phyloP scores from a whole-genome alignment of 768 basidiomycete species.

The Dacryopinax primogenitus region DNA sequence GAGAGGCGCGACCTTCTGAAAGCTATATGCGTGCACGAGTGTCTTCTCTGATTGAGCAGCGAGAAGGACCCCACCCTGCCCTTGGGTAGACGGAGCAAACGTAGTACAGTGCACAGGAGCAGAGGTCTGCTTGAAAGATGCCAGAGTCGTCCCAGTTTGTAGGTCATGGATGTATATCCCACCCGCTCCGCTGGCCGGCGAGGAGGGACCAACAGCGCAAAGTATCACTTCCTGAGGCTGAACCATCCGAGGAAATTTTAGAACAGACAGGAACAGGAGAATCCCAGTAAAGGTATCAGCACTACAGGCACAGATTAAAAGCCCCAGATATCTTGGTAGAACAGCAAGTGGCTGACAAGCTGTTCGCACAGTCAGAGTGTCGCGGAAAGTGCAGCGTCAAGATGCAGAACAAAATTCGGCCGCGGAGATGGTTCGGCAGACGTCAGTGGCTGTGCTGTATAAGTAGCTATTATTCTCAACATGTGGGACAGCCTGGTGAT shows the following conservation, averaged over 20 bases:
- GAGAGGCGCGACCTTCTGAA: conserved; percentile 63
- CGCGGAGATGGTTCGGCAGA: neutral
- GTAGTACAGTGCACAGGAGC: conserved; percentile 53
- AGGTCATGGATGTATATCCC: conserved; percentile 69
- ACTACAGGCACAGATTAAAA: no score
- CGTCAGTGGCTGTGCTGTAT: neutral
- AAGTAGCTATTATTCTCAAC: no score
- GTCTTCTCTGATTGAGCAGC: conserved; percentile 82
- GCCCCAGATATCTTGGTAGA: no score
- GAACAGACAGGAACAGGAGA: neutral
- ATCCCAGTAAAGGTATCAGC: no score
- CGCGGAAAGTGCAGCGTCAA: neutral
- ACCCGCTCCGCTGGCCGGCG: conserved; percentile 40
- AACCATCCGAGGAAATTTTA: neutral
- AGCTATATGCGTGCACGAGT: conserved; percentile 77
- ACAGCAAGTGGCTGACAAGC: no score
- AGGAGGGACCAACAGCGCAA: conserved; percentile 45
- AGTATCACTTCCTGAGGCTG: conserved; percentile 47
- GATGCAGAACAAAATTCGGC: neutral
- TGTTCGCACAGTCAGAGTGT: neutral
- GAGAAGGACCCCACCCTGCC: conserved; percentile 71
- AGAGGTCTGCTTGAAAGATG: conserved; percentile 81
- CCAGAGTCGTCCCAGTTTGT: conserved; percentile 55
- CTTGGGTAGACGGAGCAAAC: conserved; percentile 50
- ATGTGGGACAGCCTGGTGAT: no score